Conservation (phyloP, 2,329 filamentous ascomycete genomes). For the Colletotrichum phormii region DNA sequence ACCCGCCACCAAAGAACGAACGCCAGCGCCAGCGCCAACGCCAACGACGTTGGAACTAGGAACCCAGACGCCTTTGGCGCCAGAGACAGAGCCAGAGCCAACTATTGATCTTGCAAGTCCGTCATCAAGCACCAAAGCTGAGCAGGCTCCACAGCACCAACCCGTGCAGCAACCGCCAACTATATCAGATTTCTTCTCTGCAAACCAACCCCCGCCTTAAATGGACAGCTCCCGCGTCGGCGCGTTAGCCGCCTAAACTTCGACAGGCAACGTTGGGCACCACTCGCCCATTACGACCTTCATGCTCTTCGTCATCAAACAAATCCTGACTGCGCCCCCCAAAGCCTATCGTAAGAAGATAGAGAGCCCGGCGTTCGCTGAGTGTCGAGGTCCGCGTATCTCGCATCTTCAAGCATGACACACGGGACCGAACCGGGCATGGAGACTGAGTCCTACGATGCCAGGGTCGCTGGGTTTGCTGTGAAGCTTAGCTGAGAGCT, state of each 20-base stretch:
- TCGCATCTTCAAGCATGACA: background rate
- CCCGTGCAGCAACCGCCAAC: background rate
- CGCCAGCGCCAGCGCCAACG: background rate
- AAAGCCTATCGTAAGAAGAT: background rate
- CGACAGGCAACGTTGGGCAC: slow-evolving; percentile 1
- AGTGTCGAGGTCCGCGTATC: too few relatives aligned
- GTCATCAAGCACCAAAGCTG: background rate
- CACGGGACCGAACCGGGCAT: background rate
- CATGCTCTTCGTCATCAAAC: background rate
- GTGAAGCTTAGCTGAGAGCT: background rate
- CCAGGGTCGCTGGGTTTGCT: background rate
- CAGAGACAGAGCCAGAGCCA: slow-evolving; percentile 8
- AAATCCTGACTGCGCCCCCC: background rate
- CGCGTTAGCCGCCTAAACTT: background rate
- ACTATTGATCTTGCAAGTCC: slow-evolving; percentile 25
- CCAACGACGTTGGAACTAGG: slow-evolving; percentile 18
- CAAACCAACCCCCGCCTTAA: slow-evolving; percentile 6
- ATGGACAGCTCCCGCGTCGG: slow-evolving; percentile 2
- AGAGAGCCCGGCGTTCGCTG: too few relatives aligned
- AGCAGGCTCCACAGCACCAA: slow-evolving; percentile 2
- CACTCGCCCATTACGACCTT: background rate
- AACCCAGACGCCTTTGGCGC: slow-evolving; percentile 1
- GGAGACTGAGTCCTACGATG: background rate
- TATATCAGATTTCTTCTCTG: background rate
- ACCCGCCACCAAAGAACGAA: background rate